Base-by-base conservation (phyloP, 2,329 filamentous ascomycete species). In the Penicillium sp. region DNA sequence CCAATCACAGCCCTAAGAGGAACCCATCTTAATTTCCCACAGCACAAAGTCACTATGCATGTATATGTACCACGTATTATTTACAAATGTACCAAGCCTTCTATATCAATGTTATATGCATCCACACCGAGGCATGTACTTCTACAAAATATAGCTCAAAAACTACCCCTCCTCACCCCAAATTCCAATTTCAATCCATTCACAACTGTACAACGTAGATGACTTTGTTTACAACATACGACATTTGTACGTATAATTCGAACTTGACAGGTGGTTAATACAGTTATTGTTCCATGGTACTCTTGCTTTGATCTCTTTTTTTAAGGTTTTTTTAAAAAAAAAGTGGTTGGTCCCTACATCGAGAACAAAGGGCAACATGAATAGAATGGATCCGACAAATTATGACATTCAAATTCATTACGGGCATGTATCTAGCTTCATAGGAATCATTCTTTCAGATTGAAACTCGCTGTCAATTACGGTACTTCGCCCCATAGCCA, bases 1-100 rank as follows among this genome's bases (percentile, higher is more conserved):
- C 55, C 55, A 57, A 57, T 57, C 55, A 57, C 21, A 48, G 2
- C 29, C 23, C 47, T 47, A 25, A 48, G 17, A 21, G 10, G 3
- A 27, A 36, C 33, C 49, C 53, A 45, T 57, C 19, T 42, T 43
- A 48, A 53, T 48, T 57, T 53, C 49, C 47, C 23, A 43, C 23
- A 31, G 53, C 36, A 55, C 44, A 42, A 19, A 25, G 21, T 13
- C 25, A 27, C n/a, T 33, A 13, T 51, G 38, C 38, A 50, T 31
- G 25, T 21, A 15, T 23, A 47, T 35, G 29, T 35, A 47, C 29
- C 21, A 9, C 8, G 15, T 21, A 10, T 25, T 41, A 51, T 45
- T 6, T 31, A 19, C 27, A 21, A 21, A 15, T 17, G 12, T 44
- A 23, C 49, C 6, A 50, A 41, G 35, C 21, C 17, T 36, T 45